phyloP scores from a whole-genome alignment of 1,139 yeast species.

The Debaryomyces nepalensis region DNA sequence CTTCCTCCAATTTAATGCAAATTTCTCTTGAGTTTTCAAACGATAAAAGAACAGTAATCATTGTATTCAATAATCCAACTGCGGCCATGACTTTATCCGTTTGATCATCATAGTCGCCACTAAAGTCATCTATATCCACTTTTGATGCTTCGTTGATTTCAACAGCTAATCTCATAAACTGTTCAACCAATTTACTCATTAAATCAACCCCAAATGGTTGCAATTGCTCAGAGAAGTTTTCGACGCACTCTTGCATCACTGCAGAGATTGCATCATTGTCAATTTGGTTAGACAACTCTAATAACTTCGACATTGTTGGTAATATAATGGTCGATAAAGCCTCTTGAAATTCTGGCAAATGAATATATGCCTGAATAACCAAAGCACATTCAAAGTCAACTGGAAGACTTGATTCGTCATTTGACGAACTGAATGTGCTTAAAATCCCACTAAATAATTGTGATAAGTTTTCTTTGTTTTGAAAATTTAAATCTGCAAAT shows the following conservation, averaged over 20 bases:
- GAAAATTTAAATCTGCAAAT: slow-evolving; percentile 67
- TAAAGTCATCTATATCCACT: slow-evolving; percentile 50
- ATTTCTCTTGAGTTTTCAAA: slow-evolving; percentile 81
- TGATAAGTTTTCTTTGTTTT: slow-evolving; percentile 52
- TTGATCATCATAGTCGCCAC: slow-evolving; percentile 51
- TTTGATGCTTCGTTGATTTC: slow-evolving; percentile 70
- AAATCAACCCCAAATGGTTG: slow-evolving; percentile 93
- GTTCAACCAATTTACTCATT: slow-evolving; percentile 78
- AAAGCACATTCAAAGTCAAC: slow-evolving; percentile 84
- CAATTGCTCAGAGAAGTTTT: slow-evolving; percentile 80
- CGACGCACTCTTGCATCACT: slow-evolving; percentile 96
- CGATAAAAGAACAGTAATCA: slow-evolving; percentile 83
- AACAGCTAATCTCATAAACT: slow-evolving; percentile 71
- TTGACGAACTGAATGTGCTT: slow-evolving; percentile 50
- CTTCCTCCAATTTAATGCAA: slow-evolving; percentile 68
- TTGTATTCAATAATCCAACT: slow-evolving; percentile 81
- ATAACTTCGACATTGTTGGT: slow-evolving; percentile 79
- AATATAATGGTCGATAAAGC: slow-evolving; percentile 71
- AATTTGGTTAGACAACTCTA: slow-evolving; percentile 76
- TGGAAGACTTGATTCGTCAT: slow-evolving; percentile 60
- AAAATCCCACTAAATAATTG: slow-evolving; percentile 70
- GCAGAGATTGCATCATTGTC: slow-evolving; percentile 88
- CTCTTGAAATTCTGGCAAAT: slow-evolving; percentile 66
- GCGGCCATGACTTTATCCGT: slow-evolving; percentile 90
- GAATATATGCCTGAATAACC: slow-evolving; percentile 80